A percentile compares a stretch with the other conserved stretches of the same genome.
These are phyloP conservation scores for Boeremia lycopersici DNA, from an alignment of 2,329 filamentous ascomycete genomes.

Conservation along the genomic window DNA sequence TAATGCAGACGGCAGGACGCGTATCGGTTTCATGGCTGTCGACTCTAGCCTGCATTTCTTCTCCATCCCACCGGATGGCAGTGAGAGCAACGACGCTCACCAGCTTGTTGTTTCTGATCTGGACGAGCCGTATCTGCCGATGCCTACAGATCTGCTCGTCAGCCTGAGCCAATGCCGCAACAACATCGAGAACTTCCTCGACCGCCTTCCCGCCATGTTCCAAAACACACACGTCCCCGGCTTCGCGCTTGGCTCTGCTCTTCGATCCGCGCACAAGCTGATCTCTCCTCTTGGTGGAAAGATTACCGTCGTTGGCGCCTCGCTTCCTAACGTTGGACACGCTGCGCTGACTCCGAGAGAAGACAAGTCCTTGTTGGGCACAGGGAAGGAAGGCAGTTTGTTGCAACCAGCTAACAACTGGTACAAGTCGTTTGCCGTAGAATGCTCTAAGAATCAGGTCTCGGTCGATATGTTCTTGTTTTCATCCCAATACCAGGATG, in stretches of 20 bases:
- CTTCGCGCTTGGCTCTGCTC: conserved; percentile 93
- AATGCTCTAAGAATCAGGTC: conserved; percentile 98
- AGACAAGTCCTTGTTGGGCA: conserved; percentile 94
- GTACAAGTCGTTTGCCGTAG: conserved; percentile 98
- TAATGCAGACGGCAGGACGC: conserved; percentile 92
- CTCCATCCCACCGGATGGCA: conserved; percentile 84
- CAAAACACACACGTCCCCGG: conserved; percentile 87
- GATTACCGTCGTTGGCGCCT: conserved; percentile 88
- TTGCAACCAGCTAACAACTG: conserved; percentile 94
- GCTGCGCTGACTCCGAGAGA: conserved; percentile 90
- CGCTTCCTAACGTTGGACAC: conserved; percentile 85
- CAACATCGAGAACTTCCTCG: conserved; percentile 89
- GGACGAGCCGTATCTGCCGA: conserved; percentile 94
- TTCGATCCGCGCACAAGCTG: conserved; percentile 92
- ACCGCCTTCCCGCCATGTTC: conserved; percentile 95
- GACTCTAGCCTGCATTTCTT: conserved; percentile 97
- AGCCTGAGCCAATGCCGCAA: conserved; percentile 85
- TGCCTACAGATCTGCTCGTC: conserved; percentile 88
- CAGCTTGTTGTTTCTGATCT: conserved; percentile 96
- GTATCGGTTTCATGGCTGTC: conserved; percentile 92
- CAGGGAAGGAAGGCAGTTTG: conserved; percentile 85
- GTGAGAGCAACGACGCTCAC: conserved; percentile 81
- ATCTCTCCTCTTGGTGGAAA: conserved; percentile 95
- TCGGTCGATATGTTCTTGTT: conserved; percentile 66
- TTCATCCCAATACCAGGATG: conserved; percentile 73